Percentiles rank a stretch among this genome's conserved stretches.
phyloP scores from a whole-genome alignment of 768 basidiomycete genomes.

The Suillus brevipes region DNA sequence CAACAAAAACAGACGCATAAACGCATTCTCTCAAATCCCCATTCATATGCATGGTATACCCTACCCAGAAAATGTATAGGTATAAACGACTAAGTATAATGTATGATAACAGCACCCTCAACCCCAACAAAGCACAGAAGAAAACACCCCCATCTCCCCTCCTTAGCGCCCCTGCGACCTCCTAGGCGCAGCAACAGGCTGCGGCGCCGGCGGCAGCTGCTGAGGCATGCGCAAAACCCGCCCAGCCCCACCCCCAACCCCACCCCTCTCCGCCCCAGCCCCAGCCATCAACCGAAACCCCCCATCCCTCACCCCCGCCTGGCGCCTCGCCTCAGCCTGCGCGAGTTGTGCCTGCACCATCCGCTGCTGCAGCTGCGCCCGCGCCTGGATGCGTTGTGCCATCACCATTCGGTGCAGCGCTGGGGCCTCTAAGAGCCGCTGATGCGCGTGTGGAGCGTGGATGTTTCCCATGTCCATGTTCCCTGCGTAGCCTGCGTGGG shows the following conservation, averaged over 20 bases:
- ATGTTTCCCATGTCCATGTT: background rate
- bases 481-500: background rate
- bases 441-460: background rate
- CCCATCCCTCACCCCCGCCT: background rate
- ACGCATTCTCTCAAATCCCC: no score
- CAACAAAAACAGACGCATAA: background rate
- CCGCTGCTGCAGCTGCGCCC: background rate
- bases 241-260: background rate
- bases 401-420: background rate
- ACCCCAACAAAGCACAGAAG: background rate
- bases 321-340: background rate
- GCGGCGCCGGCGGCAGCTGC: background rate
- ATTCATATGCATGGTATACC: no score
- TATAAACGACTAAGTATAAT: constrained; percentile 1
- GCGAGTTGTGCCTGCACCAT: background rate
- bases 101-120: background rate
- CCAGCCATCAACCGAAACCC: background rate
- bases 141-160: background rate
- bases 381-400: background rate
- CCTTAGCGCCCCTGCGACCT: background rate
- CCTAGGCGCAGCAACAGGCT: background rate
- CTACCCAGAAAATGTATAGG: background rate
- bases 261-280: background rate
- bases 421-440: background rate
- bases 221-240: background rate